Evolutionary conservation across 2,329 filamentous ascomycete species (phyloP).

Genomic region (Tolypocladium ophioglossoides): DNA sequence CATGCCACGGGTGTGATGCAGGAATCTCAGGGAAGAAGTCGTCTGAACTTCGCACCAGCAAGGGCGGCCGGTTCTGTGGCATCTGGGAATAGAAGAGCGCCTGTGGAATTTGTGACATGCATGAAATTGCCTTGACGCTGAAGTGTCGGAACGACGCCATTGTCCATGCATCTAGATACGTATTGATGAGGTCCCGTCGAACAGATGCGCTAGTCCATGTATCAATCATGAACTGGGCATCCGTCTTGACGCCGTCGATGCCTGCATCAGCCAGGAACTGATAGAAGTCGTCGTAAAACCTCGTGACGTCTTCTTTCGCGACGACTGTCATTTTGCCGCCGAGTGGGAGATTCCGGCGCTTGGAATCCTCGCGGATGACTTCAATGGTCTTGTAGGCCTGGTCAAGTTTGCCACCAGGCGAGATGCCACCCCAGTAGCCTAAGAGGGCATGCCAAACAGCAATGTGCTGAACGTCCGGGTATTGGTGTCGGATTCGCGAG

Average conservation of each 20-base stretch:
- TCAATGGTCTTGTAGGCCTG: conserved; percentile 66
- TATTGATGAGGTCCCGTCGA: conserved; percentile 59
- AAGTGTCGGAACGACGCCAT: conserved; percentile 71
- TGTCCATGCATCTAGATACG: conserved; percentile 82
- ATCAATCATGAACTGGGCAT: conserved; percentile 85
- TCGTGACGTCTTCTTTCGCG: conserved; percentile 59
- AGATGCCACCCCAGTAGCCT: conserved; percentile 87
- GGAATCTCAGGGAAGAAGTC: conserved; percentile 84
- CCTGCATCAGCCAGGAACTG: conserved; percentile 62
- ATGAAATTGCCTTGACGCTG: conserved; percentile 68
- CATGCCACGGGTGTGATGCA: conserved; percentile 82
- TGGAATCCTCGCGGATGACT: conserved; percentile 37
- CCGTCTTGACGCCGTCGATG: conserved; percentile 83
- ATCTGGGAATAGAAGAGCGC: conserved; percentile 79
- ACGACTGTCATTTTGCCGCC: conserved; percentile 63
- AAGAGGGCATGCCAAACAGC: conserved; percentile 90
- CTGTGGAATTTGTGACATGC: conserved; percentile 87
- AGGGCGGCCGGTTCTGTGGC: conserved; percentile 59
- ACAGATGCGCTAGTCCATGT: conserved; percentile 56
- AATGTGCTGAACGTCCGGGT: conserved; percentile 69
- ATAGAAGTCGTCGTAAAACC: conserved; percentile 90
- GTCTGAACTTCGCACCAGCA: conserved; percentile 76
- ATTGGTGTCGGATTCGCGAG: conserved; percentile 53
- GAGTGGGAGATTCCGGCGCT: conserved; percentile 34
- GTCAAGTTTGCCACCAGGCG: conserved; percentile 62